Conservation (phyloP, 768 basidiomycete genomes). For the Trametes cingulata region DNA sequence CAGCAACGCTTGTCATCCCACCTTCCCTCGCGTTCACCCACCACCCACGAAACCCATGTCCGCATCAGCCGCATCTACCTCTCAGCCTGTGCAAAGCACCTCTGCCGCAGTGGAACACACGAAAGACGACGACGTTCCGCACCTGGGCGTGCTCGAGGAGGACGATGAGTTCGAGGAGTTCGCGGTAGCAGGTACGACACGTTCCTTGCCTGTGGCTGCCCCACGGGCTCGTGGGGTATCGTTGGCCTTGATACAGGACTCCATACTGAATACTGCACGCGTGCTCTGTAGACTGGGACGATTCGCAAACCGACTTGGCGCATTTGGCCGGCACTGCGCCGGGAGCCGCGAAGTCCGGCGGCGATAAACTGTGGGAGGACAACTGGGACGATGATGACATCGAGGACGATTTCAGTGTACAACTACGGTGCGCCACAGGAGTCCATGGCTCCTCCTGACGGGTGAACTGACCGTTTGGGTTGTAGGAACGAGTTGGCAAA, state of each 20-base stretch:
- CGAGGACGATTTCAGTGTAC: conserved; percentile 95
- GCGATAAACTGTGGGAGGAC: conserved; percentile 97
- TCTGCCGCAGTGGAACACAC: conserved; percentile 26
- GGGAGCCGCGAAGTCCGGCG: conserved; percentile 74
- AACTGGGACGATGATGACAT: conserved; percentile 99
- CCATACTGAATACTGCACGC: neutral
- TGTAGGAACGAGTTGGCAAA: conserved; percentile 31
- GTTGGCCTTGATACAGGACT: neutral
- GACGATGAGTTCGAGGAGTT: conserved; percentile 99
- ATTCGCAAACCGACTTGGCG: conserved; percentile 79
- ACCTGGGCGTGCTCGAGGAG: conserved; percentile 90
- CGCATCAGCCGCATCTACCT: conserved; percentile 30
- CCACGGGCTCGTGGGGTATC: neutral
- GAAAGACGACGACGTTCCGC: conserved; percentile 50
- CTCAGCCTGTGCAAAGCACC: conserved; percentile 27
- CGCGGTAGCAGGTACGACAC: conserved; percentile 67
- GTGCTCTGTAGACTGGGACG: conserved; percentile 71
- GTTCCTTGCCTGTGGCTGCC: neutral
- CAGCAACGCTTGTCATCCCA: no score
- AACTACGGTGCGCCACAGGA: conserved; percentile 73
- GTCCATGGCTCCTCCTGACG: neutral
- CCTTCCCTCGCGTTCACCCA: no score
- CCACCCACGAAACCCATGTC: no score
- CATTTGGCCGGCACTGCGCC: conserved; percentile 74
- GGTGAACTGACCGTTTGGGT: neutral